These are phyloP conservation scores for Lunularia cruciata DNA, from an alignment of 225 moss, liverwort and hornwort genomes.

Conservation along the genomic window DNA sequence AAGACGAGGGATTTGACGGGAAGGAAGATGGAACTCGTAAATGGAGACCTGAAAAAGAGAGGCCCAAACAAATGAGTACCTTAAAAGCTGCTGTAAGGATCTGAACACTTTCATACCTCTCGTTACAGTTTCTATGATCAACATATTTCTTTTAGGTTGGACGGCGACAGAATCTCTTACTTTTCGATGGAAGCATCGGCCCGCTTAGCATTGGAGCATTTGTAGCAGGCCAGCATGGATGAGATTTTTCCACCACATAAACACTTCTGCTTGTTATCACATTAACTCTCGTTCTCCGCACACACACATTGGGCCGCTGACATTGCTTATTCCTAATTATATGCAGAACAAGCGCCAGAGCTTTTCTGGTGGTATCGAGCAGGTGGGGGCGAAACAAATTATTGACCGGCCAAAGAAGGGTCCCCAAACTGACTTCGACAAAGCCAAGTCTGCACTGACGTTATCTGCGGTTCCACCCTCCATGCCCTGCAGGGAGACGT, in stretches of 20 bases:
- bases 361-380: constrained; percentile 62
- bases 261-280: no score
- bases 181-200: no score
- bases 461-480: constrained; percentile 77
- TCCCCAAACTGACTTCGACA: constrained; percentile 70
- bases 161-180: no score
- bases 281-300: no score
- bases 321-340: no score
- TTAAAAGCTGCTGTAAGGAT: constrained; percentile 67
- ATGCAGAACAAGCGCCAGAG: constrained; percentile 77
- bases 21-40: constrained; percentile 31
- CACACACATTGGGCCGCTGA: no score
- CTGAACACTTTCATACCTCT: no score
- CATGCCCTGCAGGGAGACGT: constrained; percentile 90
- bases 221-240: no score
- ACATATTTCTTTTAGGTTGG: no score
- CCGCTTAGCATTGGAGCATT: no score
- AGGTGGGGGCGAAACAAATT: constrained; percentile 69
- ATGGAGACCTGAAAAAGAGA: constrained; percentile 36
- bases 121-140: no score
- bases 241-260: no score
- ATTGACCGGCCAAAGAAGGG: constrained; percentile 44
- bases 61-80: constrained; percentile 40
- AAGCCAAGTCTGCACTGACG: constrained; percentile 78
- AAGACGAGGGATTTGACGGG: constrained; percentile 29